Evolutionary conservation across 2,329 filamentous ascomycete species (phyloP), one percentile per base, ranked within the genome.

Genomic region (Gremmenia infestans): DNA sequence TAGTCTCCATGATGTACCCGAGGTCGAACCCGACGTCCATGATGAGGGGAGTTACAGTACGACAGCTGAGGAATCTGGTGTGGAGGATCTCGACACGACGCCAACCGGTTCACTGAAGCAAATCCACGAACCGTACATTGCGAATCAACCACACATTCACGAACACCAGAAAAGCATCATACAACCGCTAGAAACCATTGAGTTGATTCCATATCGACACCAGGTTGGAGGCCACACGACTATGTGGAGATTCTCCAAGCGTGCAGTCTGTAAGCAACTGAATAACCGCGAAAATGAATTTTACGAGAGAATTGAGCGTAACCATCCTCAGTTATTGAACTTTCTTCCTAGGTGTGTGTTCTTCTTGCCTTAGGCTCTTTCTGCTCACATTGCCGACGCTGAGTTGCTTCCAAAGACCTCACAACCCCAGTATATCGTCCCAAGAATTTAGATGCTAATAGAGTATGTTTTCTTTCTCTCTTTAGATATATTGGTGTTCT

Each of bases 251-350:
- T 97, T 99, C 70, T 97, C 94, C 17, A 86, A 91, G 63, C 84
- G 92, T 66, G 94, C 94, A 54, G 92, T 99, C 11, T 99, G 94
- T 79, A 99, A 99, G 74, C 91, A 97, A 74, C 81, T 99, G 68
- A 99, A 96, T 72, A 99, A 96, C 71, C 83, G 93, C 67, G 94
- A 99, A 71, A 99, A 99, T 72, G 91, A 96, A 73, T 99, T 99
- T 70, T 99, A 99, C 72, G 94, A 99, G 73, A 94, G 87, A 53
- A 90, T 97, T 66, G 94, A 99, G 76, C 85, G 84, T 67, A 85
- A 90, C 63, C 93, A 99, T 72, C 89, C 91, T 61, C 88, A 96
- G 69, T 80, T 99, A 67, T 76, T 99, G 57, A 85, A 88, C 43
- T 99, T 97, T 70, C 79, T 99, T 61, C 94, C 94, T 62, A 91